Percentiles rank a stretch among this genome's conserved stretches.
Conservation (phyloP, 176 grass and related monocot genomes). For the Oryza meridionalis region DNA sequence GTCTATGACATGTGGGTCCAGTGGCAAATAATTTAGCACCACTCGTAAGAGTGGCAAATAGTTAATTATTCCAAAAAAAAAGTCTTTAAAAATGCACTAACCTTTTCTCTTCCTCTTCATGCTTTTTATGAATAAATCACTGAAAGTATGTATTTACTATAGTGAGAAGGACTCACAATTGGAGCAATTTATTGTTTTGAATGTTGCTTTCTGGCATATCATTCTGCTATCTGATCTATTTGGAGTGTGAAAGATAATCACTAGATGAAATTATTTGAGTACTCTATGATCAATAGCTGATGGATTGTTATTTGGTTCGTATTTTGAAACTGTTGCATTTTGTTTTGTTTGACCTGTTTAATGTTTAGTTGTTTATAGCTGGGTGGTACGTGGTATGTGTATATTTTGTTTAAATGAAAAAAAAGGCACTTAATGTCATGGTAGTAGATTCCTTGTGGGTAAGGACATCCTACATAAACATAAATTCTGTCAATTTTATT, state of each 20-base stretch:
- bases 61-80: too few relatives aligned
- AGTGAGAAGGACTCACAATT: slow-evolving; percentile 32
- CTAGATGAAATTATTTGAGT: slow-evolving; percentile 9
- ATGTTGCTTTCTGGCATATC: slow-evolving; percentile 46
- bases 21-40: too few relatives aligned
- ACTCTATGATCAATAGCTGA: slow-evolving; percentile 17
- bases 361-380: slow-evolving; percentile 19
- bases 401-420: slow-evolving; percentile 36
- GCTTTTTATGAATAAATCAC: slow-evolving; percentile 27
- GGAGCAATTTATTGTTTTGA: slow-evolving; percentile 35
- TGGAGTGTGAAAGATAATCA: slow-evolving; percentile 37
- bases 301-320: slow-evolving; percentile 24
- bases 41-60: too few relatives aligned
- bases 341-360: slow-evolving; percentile 10
- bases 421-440: slow-evolving; percentile 10
- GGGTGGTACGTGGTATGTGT: slow-evolving; percentile 24
- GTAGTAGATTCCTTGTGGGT: slow-evolving; percentile 45
- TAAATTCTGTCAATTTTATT: slow-evolving; percentile 59
- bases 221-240: slow-evolving; percentile 46
- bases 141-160: slow-evolving; percentile 22
- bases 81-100: slow-evolving; percentile 15
- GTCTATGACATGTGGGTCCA: too few relatives aligned
- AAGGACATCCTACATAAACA: slow-evolving; percentile 48
- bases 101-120: slow-evolving; percentile 13
- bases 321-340: slow-evolving; percentile 24